phyloP scores from a whole-genome alignment of 2,329 filamentous ascomycete species.

The Colletotrichum destructivum region DNA sequence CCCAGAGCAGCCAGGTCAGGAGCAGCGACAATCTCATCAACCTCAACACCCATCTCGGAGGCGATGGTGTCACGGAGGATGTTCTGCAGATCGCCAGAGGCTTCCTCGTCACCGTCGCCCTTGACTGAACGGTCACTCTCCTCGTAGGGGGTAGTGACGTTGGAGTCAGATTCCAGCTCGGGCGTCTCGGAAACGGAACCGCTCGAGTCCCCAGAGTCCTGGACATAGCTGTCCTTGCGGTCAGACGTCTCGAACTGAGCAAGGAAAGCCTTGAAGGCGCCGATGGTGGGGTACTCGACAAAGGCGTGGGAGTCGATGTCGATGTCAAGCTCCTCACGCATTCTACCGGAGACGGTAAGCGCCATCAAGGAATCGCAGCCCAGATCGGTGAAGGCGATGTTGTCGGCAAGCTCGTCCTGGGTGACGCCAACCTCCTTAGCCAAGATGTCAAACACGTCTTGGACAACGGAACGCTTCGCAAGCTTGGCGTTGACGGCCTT shows the following conservation, averaged over 20 bases:
- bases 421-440: constrained; percentile 70
- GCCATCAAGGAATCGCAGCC: constrained; percentile 76
- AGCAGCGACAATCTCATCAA: constrained; percentile 72
- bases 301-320: constrained; percentile 68
- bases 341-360: constrained; percentile 69
- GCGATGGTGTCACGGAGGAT: constrained; percentile 77
- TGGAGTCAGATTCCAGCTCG: constrained; percentile 64
- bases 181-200: constrained; percentile 61
- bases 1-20: constrained; percentile 70
- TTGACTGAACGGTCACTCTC: constrained; percentile 67
- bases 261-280: constrained; percentile 64
- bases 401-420: constrained; percentile 69
- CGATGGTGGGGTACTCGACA: constrained; percentile 69
- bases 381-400: constrained; percentile 69
- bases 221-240: constrained; percentile 46
- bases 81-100: constrained; percentile 59
- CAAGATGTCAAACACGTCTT: constrained; percentile 66
- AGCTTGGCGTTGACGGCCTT: constrained; percentile 66
- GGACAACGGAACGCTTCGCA: constrained; percentile 58
- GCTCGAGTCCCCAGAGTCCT: constrained; percentile 54
- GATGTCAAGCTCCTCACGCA: constrained; percentile 71
- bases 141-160: constrained; percentile 68
- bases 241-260: constrained; percentile 52
- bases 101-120: constrained; percentile 53
- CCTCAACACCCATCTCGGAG: constrained; percentile 80